A percentile compares a stretch with the other conserved stretches of the same genome.
Conservation (phyloP, 139 green algal genomes). For the Volvox reticuliferus region DNA sequence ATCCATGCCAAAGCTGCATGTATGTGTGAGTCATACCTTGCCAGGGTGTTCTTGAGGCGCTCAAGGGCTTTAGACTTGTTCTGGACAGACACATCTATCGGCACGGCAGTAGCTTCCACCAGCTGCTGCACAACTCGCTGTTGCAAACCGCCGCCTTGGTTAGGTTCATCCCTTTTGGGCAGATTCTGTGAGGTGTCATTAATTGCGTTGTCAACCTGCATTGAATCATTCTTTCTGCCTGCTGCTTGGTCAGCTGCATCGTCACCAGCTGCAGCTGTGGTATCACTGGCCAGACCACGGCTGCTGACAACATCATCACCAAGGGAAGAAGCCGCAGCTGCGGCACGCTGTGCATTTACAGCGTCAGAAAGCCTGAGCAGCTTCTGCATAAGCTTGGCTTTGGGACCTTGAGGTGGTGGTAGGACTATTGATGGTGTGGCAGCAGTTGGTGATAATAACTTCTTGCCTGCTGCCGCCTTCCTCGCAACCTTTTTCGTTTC, state of each 20-base stretch:
- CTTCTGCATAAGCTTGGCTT: slow-evolving; percentile 39
- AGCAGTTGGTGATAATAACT: not conserved
- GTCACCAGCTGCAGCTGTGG: not conserved
- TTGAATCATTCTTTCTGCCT: no score
- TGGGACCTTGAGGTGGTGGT: slow-evolving; percentile 8
- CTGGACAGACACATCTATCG: not conserved
- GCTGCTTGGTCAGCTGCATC: not conserved
- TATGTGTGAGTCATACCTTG: not conserved
- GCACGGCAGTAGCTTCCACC: not conserved
- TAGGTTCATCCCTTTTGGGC: no score
- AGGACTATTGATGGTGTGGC: not conserved
- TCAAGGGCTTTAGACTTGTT: not conserved
- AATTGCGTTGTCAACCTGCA: no score
- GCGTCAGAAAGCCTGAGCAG: slow-evolving; percentile 20
- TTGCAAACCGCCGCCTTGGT: no score
- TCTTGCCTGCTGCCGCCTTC: slow-evolving; percentile 8
- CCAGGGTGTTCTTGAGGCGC: not conserved
- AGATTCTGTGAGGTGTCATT: no score
- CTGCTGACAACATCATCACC: not conserved
- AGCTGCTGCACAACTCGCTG: not conserved
- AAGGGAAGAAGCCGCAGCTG: not conserved
- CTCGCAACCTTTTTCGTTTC: not conserved
- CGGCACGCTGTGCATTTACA: slow-evolving; percentile 5
- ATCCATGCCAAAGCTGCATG: no score
- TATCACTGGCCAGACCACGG: not conserved